Percentiles rank a stretch among this genome's conserved stretches.
Conservation (phyloP, 305 asterid species). For the Solanum aculeatissimum region DNA sequence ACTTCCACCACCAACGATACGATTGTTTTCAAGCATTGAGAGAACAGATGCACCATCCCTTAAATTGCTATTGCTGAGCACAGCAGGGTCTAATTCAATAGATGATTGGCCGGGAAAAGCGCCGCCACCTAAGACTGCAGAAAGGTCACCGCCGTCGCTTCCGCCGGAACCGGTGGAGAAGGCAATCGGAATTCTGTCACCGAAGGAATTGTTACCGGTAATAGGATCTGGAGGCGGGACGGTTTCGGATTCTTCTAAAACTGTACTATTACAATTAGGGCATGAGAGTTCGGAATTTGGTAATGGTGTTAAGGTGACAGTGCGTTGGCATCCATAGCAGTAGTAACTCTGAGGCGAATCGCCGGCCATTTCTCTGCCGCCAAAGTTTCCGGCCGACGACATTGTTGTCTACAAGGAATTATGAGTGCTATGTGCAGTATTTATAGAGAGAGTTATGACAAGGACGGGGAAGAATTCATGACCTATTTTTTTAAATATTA, state of each 20-base stretch:
- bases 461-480: not conserved
- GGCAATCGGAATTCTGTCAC: not conserved
- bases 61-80: constrained; percentile 28
- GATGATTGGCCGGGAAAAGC: constrained; percentile 15
- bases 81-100: constrained; percentile 36
- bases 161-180: constrained; percentile 3
- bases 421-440: not conserved
- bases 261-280: constrained; percentile 52
- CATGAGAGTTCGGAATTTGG: constrained; percentile 40
- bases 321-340: constrained; percentile 44
- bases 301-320: constrained; percentile 30
- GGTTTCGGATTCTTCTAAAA: constrained; percentile 44
- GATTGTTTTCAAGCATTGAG: constrained; percentile 33
- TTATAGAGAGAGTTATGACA: not conserved
- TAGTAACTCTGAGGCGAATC: constrained; percentile 20
- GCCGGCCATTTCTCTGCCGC: constrained; percentile 13
- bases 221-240: constrained; percentile 19
- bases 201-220: not conserved
- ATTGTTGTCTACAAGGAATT: constrained; percentile 1
- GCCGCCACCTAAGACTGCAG: constrained; percentile 6
- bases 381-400: constrained; percentile 32
- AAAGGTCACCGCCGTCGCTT: not conserved
- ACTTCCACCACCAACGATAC: constrained; percentile 13
- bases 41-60: constrained; percentile 34
- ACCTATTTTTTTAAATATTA: too few species aligned